Base-by-base conservation (phyloP, 2,329 filamentous ascomycete genomes). In the Mycosphaerelloides madeirae region DNA sequence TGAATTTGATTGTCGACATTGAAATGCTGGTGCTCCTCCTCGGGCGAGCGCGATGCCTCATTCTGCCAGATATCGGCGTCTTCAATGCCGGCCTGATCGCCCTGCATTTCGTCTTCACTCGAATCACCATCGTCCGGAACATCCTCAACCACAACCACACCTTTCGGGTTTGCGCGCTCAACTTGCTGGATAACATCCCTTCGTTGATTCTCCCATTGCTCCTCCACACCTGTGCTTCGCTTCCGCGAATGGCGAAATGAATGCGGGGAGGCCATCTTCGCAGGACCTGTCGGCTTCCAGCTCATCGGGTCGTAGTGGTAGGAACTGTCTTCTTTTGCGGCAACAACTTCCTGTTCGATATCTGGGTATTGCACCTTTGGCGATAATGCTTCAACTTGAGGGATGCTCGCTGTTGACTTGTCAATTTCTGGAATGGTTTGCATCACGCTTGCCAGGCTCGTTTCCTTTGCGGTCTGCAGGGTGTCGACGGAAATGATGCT, bases 401-500 rank as follows among this genome's bases (percentile, higher is more conserved):
- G 57, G 14, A 55, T 49, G n/a, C 49, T 55, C 13, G 46, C 25
- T 1, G 38, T 44, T 13, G 51, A 54, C 22, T 46, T 46, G n/a
- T 59, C 56, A 2, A 9, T 34, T 32, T 43, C 38, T 12, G 19
- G 42, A 20, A 44, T 32, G 14, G 31, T 46, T 25, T 45, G 34
- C 29, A 53, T 38, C 14, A 38, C 39, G 19, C 46, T 45, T 18
- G 48, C 44, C 29, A 52, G 44, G 13, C 49, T 57, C 25, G 53
- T 53, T 12, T 50, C 56, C 38, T 54, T 59, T 11, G 59, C 55
- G 36, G 57, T 61, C 28, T 66, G 66, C 25, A 76, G 52, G 1
- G 71, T 73, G 29, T 74, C 68, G 9, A 74, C 60, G 2, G 71
- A 74, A 1, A 76, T 65, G 67, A 76, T 74, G 45, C 69, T 76